phyloP scores from a whole-genome alignment of 805 yeast genomes.

The Blastobotrys robertii region DNA sequence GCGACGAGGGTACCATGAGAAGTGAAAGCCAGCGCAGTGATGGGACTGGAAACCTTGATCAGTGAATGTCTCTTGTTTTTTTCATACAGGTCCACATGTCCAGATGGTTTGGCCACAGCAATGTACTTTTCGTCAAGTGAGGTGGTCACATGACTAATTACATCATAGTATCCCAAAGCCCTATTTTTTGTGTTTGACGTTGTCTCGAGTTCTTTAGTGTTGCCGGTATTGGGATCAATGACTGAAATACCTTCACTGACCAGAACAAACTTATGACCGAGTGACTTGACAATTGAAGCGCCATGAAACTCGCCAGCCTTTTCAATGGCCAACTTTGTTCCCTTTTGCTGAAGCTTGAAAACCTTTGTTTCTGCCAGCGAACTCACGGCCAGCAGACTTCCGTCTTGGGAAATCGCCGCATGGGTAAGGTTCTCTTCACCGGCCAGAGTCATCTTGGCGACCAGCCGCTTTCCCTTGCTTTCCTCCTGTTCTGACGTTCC shows the following conservation, averaged over 20 bases:
- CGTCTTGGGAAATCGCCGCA: slow-evolving; percentile 57
- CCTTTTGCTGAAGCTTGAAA: slow-evolving; percentile 44
- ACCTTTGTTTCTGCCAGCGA: slow-evolving; percentile 59
- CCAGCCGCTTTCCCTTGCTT: slow-evolving; percentile 41
- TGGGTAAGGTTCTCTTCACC: slow-evolving; percentile 75
- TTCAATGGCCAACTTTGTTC: slow-evolving; percentile 3
- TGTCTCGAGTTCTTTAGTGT: slow-evolving; percentile 12
- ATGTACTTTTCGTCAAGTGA: slow-evolving; percentile 37
- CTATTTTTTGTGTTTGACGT: not conserved
- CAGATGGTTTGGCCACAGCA: slow-evolving; percentile 55
- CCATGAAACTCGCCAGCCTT: slow-evolving; percentile 4
- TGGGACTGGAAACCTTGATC: slow-evolving; percentile 48
- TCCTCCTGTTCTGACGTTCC: slow-evolving; percentile 14
- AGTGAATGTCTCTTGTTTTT: slow-evolving; percentile 29
- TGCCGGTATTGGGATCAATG: slow-evolving; percentile 20
- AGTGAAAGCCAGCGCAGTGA: slow-evolving; percentile 55
- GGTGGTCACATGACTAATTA: slow-evolving; percentile 44
- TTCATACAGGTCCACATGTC: slow-evolving; percentile 47
- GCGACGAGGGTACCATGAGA: slow-evolving; percentile 44
- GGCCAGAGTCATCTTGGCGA: slow-evolving; percentile 52
- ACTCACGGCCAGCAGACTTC: slow-evolving; percentile 59
- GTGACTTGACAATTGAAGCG: slow-evolving; percentile 11
- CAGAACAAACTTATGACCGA: slow-evolving; percentile 12
- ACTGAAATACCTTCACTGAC: slow-evolving; percentile 15
- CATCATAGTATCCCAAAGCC: slow-evolving; percentile 36